These are phyloP conservation scores for Chrysanthemum seticuspe DNA, from an alignment of 129 eudicot genomes.

Conservation along the genomic window DNA sequence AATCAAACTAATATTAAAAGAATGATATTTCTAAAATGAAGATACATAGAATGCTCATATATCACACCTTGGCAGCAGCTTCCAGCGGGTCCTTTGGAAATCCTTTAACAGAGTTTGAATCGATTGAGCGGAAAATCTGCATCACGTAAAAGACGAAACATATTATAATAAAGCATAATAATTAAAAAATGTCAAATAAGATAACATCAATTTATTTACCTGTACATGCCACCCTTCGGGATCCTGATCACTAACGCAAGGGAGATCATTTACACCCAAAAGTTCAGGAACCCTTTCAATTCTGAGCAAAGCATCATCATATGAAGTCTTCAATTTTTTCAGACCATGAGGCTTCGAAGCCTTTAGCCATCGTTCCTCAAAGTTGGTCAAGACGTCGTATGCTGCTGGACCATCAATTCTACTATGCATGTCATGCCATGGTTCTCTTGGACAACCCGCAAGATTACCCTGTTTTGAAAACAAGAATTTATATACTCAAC, in stretches of 20 bases:
- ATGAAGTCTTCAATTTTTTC: constrained; percentile 49
- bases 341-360: constrained; percentile 87
- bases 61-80: constrained; percentile 53
- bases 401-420: constrained; percentile 96
- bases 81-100: constrained; percentile 82
- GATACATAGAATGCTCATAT: neutral
- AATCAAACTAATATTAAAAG: constrained; percentile 1
- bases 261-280: constrained; percentile 26
- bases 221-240: constrained; percentile 29
- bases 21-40: neutral
- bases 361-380: constrained; percentile 83
- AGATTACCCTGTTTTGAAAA: constrained; percentile 48
- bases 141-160: constrained; percentile 6
- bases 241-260: constrained; percentile 19
- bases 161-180: neutral
- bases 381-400: constrained; percentile 76
- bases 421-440: constrained; percentile 96
- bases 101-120: constrained; percentile 84
- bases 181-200: neutral
- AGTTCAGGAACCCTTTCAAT: constrained; percentile 25
- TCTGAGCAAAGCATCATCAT: constrained; percentile 32
- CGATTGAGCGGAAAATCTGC: constrained; percentile 87
- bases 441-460: constrained; percentile 91
- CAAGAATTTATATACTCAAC: constrained; percentile 5
- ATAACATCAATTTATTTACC: constrained; percentile 10